Base-by-base conservation (phyloP, 495 filamentous ascomycete species). In the Tuber calosporum region DNA sequence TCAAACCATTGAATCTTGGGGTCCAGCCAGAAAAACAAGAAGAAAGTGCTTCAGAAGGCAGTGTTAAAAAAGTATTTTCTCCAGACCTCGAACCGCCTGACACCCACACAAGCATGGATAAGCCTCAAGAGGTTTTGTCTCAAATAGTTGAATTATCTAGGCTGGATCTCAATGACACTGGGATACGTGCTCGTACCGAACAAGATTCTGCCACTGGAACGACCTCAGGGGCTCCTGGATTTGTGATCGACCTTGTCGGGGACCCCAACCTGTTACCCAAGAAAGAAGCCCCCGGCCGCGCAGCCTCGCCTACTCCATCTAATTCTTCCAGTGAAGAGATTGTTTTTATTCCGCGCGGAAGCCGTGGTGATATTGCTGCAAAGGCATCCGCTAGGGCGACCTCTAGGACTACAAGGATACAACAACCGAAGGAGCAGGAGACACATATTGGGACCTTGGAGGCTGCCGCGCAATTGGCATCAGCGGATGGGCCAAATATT, bases 331-430 rank as follows among this genome's bases (percentile, higher is more conserved):
- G 74, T 34, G 80, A 82, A 42, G 70, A 72, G 26, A 81, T 82
- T 53, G 77, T 81, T 22, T 82, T 82, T 69, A 68, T 82, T 34
- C 80, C 80, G 1, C 74, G 74, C 30, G 73, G 67, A n/a, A 68
- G 43, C 41, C 78, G 79, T 2, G 30, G 15, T 19, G 26, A 15
- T 62, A 34, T 1, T 34, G 26, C 53, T 62, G 26, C 4, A 15
- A 62, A 62, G 11, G 4, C 26, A 17, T 4, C 3, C 11, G 4
- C 53, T 34, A 34, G 53, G 34, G 53, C 1, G 11, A 62, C n/a
- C 11, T 34, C 11, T 62, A 11, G 26, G 13, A n/a, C n/a, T 34
- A 5, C 53, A 5, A 17, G 53, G 11, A 13, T 13, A 19, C 53
- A 34, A 34, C 26, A 62, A 30, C 4, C 2, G 13, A 17, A 62